phyloP scores from a whole-genome alignment of 192 early-diverging fungal species.

The Allomyces javanicus region DNA sequence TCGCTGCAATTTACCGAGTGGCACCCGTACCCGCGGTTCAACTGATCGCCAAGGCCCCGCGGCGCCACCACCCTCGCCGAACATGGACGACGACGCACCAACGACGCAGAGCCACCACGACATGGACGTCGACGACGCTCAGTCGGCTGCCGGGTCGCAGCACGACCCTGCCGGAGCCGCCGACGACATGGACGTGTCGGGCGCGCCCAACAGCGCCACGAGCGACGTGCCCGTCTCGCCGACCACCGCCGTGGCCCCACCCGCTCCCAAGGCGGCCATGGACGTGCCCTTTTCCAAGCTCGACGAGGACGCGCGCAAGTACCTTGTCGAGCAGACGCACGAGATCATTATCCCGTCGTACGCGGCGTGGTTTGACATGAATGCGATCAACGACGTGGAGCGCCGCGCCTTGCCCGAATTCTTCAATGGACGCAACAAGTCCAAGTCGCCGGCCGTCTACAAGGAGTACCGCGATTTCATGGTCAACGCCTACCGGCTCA shows the following conservation, averaged over 20 bases:
- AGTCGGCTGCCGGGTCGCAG: too few species aligned
- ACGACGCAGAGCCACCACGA: too few species aligned
- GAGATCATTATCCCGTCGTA: slow-evolving; percentile 69
- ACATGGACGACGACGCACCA: too few species aligned
- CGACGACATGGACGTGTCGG: too few species aligned
- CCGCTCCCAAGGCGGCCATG: neutral
- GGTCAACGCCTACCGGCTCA: slow-evolving; percentile 90
- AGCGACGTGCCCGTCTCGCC: too few species aligned
- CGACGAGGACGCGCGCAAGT: slow-evolving; percentile 46
- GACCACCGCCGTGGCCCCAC: neutral
- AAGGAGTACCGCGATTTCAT: slow-evolving; percentile 96
- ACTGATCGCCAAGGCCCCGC: too few species aligned
- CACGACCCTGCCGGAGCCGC: too few species aligned
- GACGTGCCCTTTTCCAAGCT: slow-evolving; percentile 2
- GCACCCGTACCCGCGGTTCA: too few species aligned
- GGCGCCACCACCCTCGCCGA: too few species aligned
- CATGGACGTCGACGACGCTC: too few species aligned
- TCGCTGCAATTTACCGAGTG: too few species aligned
- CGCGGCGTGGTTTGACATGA: slow-evolving; percentile 78
- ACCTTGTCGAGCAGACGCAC: slow-evolving; percentile 46
- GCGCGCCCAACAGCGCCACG: too few species aligned
- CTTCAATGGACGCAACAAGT: slow-evolving; percentile 78
- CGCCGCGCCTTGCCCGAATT: slow-evolving; percentile 82
- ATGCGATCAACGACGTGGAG: slow-evolving; percentile 68
- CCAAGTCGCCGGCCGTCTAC: slow-evolving; percentile 81